phyloP scores from a whole-genome alignment of 768 basidiomycete species.

The Mycena floridula region DNA sequence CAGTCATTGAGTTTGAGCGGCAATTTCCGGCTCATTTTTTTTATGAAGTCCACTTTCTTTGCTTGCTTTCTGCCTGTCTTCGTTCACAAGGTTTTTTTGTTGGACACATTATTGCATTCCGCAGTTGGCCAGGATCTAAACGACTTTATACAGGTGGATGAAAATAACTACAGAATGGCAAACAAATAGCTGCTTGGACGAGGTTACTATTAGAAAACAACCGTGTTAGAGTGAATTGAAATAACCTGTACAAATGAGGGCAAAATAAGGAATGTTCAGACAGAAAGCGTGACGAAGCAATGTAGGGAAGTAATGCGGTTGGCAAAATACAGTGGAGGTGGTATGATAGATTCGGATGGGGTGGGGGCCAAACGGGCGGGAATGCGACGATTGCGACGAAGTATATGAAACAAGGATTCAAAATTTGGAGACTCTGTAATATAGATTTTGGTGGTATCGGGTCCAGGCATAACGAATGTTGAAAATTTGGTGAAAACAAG shows the following conservation, averaged over 20 bases:
- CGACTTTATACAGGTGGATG: conserved; percentile 47
- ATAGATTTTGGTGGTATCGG: conserved; percentile 34
- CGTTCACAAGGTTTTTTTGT: too few relatives aligned
- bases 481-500: neutral
- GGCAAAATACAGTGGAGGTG: conserved; percentile 67
- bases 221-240: conserved; percentile 41
- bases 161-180: conserved; percentile 71
- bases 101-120: too few relatives aligned
- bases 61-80: too few relatives aligned
- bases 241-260: conserved; percentile 57
- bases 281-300: conserved; percentile 30
- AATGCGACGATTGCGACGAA: conserved; percentile 34
- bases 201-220: conserved; percentile 64
- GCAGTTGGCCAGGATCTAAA: conserved; percentile 19
- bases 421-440: conserved; percentile 32
- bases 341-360: conserved; percentile 39
- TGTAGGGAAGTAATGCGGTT: conserved; percentile 50
- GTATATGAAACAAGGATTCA: conserved; percentile 25
- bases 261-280: conserved; percentile 21
- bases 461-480: neutral
- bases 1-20: too few relatives aligned
- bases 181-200: conserved; percentile 51
- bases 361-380: conserved; percentile 27
- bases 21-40: too few relatives aligned
- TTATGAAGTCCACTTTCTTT: too few relatives aligned